Base-by-base conservation (phyloP, 2,329 filamentous ascomycete species). In the Remersonia thermophila region DNA sequence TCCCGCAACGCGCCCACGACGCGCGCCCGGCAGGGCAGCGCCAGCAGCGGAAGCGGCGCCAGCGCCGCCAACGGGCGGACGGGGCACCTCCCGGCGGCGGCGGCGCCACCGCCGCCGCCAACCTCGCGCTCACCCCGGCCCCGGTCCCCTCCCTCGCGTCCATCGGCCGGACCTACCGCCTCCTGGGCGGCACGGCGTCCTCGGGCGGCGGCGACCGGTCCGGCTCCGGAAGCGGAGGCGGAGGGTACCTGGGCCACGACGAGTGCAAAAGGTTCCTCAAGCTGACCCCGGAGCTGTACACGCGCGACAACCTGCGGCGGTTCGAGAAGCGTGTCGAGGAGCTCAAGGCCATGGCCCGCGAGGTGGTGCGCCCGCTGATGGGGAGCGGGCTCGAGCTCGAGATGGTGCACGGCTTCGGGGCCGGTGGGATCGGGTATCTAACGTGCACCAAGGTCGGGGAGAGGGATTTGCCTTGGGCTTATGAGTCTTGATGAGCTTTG, bases 261-360 rank as follows among this genome's bases (percentile, higher is more conserved):
- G 87, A 94, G 46, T 81, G 89, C 54, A 95, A 94, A 58, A 75
- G 76, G 15, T 95, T 95, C 51, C 69, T 95, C 35, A 93, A 93
- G 55, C 64, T 89, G 15, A 79, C 75, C 9, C 81, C 84, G 0
- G 81, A 91, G 14, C 59, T 89, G 7, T 94, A 95, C 60, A 84
- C 73, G 30, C 71, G 87, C 13, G 87, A 95, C n/a, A 89, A 84
- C 43, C 59, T 95, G 33, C 74, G 80, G 42, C 69, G 82, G 3
- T 93, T 95, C 48, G 89, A 95, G 63, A 77, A 82, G 51, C 72
- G 85, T 38, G 71, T 95, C 47, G 85, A 94, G 40, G 87, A 95
- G 63, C 67, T 95, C 37, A 95, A 94, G 62, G 71, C 72, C 38
- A 71, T 89, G 52, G 89, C 87, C 6, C 69, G 82, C 36, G 84